phyloP scores from a whole-genome alignment of 495 filamentous ascomycete genomes.

The Tuber aestivum region DNA sequence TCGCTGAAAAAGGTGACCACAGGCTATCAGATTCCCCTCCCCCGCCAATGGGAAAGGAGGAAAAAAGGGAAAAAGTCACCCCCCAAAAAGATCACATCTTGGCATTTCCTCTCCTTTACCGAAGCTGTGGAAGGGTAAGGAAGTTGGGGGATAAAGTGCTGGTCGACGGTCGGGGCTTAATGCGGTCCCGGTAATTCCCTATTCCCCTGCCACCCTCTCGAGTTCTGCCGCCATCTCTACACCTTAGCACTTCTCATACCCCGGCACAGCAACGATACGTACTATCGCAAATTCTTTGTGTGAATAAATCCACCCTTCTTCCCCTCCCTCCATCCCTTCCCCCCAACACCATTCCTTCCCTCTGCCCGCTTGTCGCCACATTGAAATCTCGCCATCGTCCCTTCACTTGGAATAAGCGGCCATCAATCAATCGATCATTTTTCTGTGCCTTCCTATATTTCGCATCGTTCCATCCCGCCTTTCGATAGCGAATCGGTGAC shows the following conservation, averaged over 20 bases:
- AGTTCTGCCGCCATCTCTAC: conserved; percentile 1
- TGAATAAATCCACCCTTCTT: background rate
- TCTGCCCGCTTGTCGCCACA: background rate
- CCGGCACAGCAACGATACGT: background rate
- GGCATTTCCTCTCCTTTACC: background rate
- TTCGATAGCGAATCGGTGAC: background rate
- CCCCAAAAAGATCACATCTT: background rate
- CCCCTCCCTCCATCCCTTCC: background rate
- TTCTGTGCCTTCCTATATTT: background rate
- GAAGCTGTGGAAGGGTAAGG: background rate
- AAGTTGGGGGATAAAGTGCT: background rate
- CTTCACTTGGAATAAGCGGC: background rate
- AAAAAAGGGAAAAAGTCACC: background rate
- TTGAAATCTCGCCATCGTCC: background rate
- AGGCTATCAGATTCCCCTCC: background rate
- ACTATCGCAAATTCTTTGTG: background rate
- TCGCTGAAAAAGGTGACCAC: background rate
- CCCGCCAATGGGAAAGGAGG: background rate
- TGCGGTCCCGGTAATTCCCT: background rate
- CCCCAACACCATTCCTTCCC: background rate
- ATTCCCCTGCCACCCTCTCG: background rate
- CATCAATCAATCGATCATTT: background rate
- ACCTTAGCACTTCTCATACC: background rate
- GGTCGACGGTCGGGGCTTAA: background rate
- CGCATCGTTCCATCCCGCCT: background rate